Evolutionary conservation across 2,329 filamentous ascomycete genomes (phyloP), one percentile per base, ranked within the genome.

Genomic region (Trichoderma breve): DNA sequence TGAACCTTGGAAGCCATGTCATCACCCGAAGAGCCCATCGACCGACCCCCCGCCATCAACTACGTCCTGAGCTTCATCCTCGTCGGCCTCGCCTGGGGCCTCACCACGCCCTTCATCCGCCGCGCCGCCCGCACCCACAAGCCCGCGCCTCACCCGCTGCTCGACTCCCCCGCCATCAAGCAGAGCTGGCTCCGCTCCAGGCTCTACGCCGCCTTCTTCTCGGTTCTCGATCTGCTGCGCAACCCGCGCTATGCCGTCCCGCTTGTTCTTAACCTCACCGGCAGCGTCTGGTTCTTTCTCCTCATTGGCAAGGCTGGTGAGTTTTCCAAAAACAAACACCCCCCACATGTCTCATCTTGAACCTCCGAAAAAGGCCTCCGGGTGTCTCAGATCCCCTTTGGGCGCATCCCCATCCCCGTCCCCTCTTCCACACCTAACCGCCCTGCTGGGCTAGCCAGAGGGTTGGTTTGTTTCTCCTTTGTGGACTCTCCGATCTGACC

Each of bases 201-300:
- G 77, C 73, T 92, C 1, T 88, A 90, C 74, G 87, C 87, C 1
- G 86, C 91, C 8, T 88, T 92, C 77, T 96, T 93, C 79, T 91
- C 90, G 4, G 92, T 95, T 1, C 78, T 90, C 14, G 95, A 97
- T 78, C 84, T 98, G 72, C 82, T 98, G 67, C 86, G 88, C 72
- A 94, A 94, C 76, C 95, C 95, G 43, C 88, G 89, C 21, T 98
- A 98, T 82, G 93, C 94, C 6, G 83, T 97, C 30, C 95, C 95
- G 24, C 82, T 98, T 76, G 83, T 97, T 67, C 82, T 97, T 72
- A 98, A 98, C 80, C 83, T 98, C 68, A 97, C 95, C 3, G 95
- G 95, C 34, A 97, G 94, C 79, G 87, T 98, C 70, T 98, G 95
- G 95, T 98, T 98, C 83, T 98, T 98, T 77, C 82, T 98, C 76